Evolutionary conservation across 2,329 filamentous ascomycete species (phyloP), one percentile per base, ranked within the genome.

Genomic region (Teratosphaeria destructans): DNA sequence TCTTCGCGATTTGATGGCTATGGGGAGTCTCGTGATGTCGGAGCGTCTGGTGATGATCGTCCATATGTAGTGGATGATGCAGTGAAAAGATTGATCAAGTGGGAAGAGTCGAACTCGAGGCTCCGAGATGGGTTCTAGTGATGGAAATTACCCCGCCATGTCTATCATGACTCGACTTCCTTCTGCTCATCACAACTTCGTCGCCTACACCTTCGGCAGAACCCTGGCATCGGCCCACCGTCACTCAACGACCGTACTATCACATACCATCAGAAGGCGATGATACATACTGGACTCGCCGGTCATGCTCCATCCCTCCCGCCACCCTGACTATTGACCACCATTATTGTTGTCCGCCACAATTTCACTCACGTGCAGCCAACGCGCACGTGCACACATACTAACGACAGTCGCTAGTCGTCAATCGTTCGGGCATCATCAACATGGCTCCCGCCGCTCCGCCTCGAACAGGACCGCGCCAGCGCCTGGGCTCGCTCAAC

Each of bases 401-500:
- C n/a, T 26, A 49, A 49, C 43, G 19, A 23, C n/a, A 5, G 5
- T 49, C 16, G 23, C 8, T 23, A 49, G 43, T 23, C 26, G 43
- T n/a, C 43, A n/a, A 26, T 10, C 43, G 23, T n/a, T 49, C 43
- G 23, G 3, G 23, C 2, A 23, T 49, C 1, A 49, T 23, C 43
- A 49, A 23, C 23, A 49, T 49, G 43, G 43, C 43, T 2, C 43
- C 43, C 4, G 43, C 43, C n/a, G 43, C 43, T 10, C 43, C 43
- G 23, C 43, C 19, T 49, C 43, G 43, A 19, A 49, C 43, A 19
- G 43, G 43, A 23, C 43, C 43, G n/a, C 43, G 43, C 43, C 43
- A 49, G 43, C 53, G 60, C 27, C 57, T 62, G 6, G 60, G 34
- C 49, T 52, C 60, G 3, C 54, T 62, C 32, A 56, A 32, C 53